These are phyloP conservation scores for Naganishia albida DNA, from an alignment of 1,284 basidiomycete species.

Conservation along the genomic window DNA sequence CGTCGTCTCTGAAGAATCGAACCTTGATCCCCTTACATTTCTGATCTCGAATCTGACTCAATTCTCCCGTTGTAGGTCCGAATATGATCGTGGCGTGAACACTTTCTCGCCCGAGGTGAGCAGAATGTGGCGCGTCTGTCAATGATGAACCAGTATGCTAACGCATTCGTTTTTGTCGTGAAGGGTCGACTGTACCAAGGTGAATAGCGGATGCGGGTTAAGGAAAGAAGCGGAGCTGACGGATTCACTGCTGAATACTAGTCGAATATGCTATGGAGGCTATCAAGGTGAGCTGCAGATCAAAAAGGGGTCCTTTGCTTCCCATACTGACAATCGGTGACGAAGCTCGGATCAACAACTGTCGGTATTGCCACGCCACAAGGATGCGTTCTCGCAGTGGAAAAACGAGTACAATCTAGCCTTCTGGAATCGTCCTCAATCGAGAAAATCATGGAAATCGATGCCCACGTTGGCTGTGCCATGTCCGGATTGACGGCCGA, in stretches of 20 bases:
- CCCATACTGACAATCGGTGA: background rate
- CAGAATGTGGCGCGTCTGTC: background rate
- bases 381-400: conserved; percentile 91
- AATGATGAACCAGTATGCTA: background rate
- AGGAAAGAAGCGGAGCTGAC: conserved; percentile 20
- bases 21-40: too few species aligned
- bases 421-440: conserved; percentile 93
- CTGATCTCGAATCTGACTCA: too few species aligned
- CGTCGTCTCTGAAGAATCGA: too few species aligned
- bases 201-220: conserved; percentile 36
- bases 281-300: conserved; percentile 73
- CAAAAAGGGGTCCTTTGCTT: conserved; percentile 24
- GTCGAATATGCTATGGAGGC: conserved; percentile 99
- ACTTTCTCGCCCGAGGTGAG: conserved; percentile 93
- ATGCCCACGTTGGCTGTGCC: conserved; percentile 91
- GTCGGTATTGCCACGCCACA: conserved; percentile 85
- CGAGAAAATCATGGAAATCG: conserved; percentile 99
- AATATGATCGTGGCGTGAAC: conserved; percentile 88
- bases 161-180: conserved; percentile 31
- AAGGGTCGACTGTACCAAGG: conserved; percentile 58
- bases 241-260: conserved; percentile 48
- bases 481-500: conserved; percentile 99
- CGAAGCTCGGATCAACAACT: conserved; percentile 92
- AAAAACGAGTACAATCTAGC: conserved; percentile 97
- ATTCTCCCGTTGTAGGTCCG: conserved; percentile 46